A percentile compares a stretch with the other conserved stretches of the same genome.
Conservation (phyloP, 805 yeast species). For the Clavispora santaluciae region DNA sequence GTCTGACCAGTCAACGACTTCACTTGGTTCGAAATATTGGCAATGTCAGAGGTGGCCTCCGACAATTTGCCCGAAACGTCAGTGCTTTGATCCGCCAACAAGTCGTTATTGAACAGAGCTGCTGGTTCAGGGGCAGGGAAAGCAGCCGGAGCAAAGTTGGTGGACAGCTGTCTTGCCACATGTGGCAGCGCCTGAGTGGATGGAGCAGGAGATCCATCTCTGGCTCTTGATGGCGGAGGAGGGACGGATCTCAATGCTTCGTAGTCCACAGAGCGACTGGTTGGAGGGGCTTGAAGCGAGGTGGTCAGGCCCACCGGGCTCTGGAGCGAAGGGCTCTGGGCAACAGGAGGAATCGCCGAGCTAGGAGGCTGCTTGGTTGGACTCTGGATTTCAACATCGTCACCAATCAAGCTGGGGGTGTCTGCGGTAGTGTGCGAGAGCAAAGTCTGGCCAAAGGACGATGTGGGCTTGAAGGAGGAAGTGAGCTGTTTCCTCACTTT, state of each 20-base stretch:
- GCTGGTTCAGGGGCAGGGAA: slow-evolving; percentile 6
- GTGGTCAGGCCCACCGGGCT: too few species aligned
- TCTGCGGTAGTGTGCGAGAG: slow-evolving; percentile 22
- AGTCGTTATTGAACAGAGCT: slow-evolving; percentile 44
- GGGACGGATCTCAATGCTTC: slow-evolving; percentile 48
- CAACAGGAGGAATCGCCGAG: too few species aligned
- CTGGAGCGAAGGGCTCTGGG: too few species aligned
- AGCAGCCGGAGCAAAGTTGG: slow-evolving; percentile 1
- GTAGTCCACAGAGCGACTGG: slow-evolving; percentile 33
- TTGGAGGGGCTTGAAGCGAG: too few species aligned
- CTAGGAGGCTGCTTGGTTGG: neutral
- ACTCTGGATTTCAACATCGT: slow-evolving; percentile 20
- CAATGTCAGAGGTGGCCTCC: slow-evolving; percentile 78
- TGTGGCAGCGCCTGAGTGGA: too few species aligned
- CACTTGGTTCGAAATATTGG: slow-evolving; percentile 80
- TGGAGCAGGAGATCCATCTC: neutral
- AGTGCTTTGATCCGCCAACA: slow-evolving; percentile 44
- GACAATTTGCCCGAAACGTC: slow-evolving; percentile 66
- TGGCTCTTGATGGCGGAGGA: slow-evolving; percentile 31
- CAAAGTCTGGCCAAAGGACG: slow-evolving; percentile 78
- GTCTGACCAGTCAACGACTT: slow-evolving; percentile 75
- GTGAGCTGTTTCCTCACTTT: slow-evolving; percentile 30
- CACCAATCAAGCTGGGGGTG: slow-evolving; percentile 27
- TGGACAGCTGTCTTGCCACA: too few species aligned
- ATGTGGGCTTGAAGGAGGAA: slow-evolving; percentile 69